A percentile compares a stretch with the other conserved stretches of the same genome.
Evolutionary conservation across 306 rosid species (phyloP).

Genomic region (Calophaca sinica): DNA sequence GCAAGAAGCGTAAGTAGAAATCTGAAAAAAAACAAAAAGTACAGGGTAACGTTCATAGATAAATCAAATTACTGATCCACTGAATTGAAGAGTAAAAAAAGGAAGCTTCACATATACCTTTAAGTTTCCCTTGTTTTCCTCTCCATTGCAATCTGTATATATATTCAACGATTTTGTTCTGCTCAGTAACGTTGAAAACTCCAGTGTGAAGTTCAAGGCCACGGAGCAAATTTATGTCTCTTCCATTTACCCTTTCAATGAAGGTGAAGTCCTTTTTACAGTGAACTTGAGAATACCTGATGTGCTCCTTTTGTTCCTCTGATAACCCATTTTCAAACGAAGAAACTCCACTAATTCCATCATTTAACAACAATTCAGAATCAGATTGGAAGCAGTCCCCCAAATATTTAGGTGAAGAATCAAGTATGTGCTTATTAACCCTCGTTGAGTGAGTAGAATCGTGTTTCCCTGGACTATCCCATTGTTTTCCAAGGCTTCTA

Average conservation of each 20-base stretch:
- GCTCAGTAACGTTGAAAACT: slow-evolving; percentile 62
- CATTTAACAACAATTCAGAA: slow-evolving; percentile 38
- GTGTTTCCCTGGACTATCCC: slow-evolving; percentile 23
- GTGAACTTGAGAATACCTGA: slow-evolving; percentile 44
- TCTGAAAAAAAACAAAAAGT: not conserved
- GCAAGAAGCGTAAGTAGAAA: not conserved
- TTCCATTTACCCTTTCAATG: slow-evolving; percentile 46
- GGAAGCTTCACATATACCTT: slow-evolving; percentile 46
- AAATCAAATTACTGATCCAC: slow-evolving; percentile 20
- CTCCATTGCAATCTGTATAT: slow-evolving; percentile 52
- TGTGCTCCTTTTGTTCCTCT: slow-evolving; percentile 47
- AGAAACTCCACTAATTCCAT: slow-evolving; percentile 46
- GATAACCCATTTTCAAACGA: slow-evolving; percentile 26
- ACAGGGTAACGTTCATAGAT: not conserved
- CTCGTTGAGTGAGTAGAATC: slow-evolving; percentile 5
- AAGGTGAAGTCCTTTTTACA: slow-evolving; percentile 42
- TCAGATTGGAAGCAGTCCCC: no score
- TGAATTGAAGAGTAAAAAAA: slow-evolving; percentile 18
- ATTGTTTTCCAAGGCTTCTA: not conserved
- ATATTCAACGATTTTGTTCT: slow-evolving; percentile 50
- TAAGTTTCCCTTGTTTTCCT: slow-evolving; percentile 58
- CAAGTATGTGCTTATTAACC: not conserved
- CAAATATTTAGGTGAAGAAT: not conserved
- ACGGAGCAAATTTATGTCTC: slow-evolving; percentile 47
- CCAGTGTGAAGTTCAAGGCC: slow-evolving; percentile 60